Evolutionary conservation across 345 rosid species (phyloP).

Genomic region (Aquilaria sinensis): DNA sequence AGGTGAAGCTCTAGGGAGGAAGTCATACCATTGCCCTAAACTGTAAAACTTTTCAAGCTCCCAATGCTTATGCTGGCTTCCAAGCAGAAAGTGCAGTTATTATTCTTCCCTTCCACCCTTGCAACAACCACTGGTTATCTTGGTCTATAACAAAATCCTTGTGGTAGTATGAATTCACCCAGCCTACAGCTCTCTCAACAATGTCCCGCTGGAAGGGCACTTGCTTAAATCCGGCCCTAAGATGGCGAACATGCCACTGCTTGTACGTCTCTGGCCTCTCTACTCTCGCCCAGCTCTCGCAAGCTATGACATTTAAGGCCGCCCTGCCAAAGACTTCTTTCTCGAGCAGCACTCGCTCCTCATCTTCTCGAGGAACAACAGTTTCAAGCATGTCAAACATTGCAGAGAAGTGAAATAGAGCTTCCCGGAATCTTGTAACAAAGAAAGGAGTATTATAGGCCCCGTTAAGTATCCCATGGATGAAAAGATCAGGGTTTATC

Average conservation of each 20-base stretch:
- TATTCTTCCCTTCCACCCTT: conserved; percentile 56
- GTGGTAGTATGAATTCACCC: conserved; percentile 27
- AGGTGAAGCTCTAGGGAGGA: too few species aligned
- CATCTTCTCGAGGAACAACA: conserved; percentile 24
- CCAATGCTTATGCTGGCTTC: conserved; percentile 24
- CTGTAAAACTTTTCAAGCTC: background rate
- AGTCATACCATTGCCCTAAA: too few species aligned
- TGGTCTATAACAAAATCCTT: conserved; percentile 36
- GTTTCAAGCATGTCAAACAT: conserved; percentile 31
- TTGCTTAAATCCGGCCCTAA: conserved; percentile 45
- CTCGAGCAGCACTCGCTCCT: conserved; percentile 28
- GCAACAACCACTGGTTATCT: conserved; percentile 44
- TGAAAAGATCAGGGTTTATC: conserved; percentile 35
- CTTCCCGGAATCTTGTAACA: conserved; percentile 36
- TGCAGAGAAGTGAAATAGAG: conserved; percentile 37
- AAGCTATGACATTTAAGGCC: conserved; percentile 35
- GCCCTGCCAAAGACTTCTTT: conserved; percentile 28
- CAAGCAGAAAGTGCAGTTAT: conserved; percentile 35
- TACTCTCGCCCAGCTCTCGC: conserved; percentile 41
- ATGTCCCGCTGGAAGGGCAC: conserved; percentile 27
- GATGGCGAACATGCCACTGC: conserved; percentile 42
- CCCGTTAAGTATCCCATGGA: conserved; percentile 26
- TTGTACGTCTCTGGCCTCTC: conserved; percentile 51
- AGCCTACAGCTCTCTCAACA: conserved; percentile 14
- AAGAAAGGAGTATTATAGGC: conserved; percentile 44